Percentiles rank a stretch among this genome's conserved stretches.
phyloP scores from a whole-genome alignment of 73 alveolate species.

The Paramecium primaurelia region DNA sequence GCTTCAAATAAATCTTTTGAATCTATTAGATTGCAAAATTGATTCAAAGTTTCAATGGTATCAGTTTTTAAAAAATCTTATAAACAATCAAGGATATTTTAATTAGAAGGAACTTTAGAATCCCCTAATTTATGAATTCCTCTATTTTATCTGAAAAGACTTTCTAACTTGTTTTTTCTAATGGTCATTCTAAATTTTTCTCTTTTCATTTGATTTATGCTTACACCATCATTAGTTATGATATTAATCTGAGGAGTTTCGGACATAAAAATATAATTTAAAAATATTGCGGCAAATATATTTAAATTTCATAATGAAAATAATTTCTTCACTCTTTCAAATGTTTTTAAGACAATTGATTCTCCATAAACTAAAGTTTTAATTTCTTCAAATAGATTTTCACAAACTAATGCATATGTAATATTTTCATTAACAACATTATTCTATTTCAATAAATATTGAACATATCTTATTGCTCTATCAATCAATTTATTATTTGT shows the following conservation, averaged over 20 bases:
- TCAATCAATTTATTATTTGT: conserved; percentile 52
- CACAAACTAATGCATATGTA: conserved; percentile 39
- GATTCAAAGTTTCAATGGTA: neutral
- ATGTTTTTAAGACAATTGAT: conserved; percentile 33
- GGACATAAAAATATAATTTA: neutral
- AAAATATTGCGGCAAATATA: conserved; percentile 7
- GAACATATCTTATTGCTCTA: conserved; percentile 56
- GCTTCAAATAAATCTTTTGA: neutral
- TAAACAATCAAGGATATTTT: neutral
- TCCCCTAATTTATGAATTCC: neutral
- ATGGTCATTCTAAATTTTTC: neutral
- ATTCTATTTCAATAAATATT: conserved; percentile 10
- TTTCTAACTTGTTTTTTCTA: neutral
- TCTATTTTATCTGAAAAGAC: neutral
- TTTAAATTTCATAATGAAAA: neutral
- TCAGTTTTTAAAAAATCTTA: neutral
- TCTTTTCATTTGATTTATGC: neutral
- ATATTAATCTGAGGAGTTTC: neutral
- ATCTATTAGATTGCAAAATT: neutral
- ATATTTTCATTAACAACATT: neutral
- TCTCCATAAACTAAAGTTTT: conserved; percentile 57
- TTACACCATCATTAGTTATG: neutral
- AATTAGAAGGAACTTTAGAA: neutral
- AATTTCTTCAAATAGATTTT: conserved; percentile 15
- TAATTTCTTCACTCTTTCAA: conserved; percentile 10